Evolutionary conservation across 1,139 yeast genomes (phyloP), one percentile per base, ranked within the genome.

Genomic region (Blastobotrys niveus): DNA sequence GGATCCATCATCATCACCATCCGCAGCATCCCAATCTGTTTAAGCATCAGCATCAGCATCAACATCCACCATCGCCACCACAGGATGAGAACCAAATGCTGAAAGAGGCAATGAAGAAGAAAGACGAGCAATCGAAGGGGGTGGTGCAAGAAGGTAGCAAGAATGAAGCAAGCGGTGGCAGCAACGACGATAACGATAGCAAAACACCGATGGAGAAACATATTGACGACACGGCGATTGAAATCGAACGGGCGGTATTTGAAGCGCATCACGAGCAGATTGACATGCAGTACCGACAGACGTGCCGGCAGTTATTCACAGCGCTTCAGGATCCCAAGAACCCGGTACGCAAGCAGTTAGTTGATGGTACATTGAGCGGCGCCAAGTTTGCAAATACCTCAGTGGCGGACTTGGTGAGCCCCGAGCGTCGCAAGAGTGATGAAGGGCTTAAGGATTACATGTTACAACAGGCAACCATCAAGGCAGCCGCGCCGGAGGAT

Each of bases 381-480:
- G 25, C 43, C 2, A 42, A 49, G 20, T 49, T 55, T 34, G 58
- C 54, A 22, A 40, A 42, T 19, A 42, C 51, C 43, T 44, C 57
- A 2, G 38, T 47, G 12, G 48, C 47, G 10, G 52, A 57, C 24
- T 47, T 58, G 26, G 40, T 49, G 24, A 51, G 60, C 1, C 46
- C 48, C 10, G 48, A 51, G 30, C 49, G 52, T n/a, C 42, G 53
- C 17, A 37, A 43, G 18, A 43, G 48, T 14, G 56, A 57, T 18
- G 53, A 51, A 18, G 40, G 43, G 8, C 35, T 55, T 18, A 52
- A 49, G 41, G 47, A 51, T 34, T 60, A 58, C 32, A 51, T 50
- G 9, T 41, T 57, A 14, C 43, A 60, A 22, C 52, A 48, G 38
- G 46, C 55, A 2, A 53, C 56, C 2, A 42, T 55, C 17, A 46